phyloP scores from a whole-genome alignment of 2,329 filamentous ascomycete genomes.

The Corniculantispora saksenae region DNA sequence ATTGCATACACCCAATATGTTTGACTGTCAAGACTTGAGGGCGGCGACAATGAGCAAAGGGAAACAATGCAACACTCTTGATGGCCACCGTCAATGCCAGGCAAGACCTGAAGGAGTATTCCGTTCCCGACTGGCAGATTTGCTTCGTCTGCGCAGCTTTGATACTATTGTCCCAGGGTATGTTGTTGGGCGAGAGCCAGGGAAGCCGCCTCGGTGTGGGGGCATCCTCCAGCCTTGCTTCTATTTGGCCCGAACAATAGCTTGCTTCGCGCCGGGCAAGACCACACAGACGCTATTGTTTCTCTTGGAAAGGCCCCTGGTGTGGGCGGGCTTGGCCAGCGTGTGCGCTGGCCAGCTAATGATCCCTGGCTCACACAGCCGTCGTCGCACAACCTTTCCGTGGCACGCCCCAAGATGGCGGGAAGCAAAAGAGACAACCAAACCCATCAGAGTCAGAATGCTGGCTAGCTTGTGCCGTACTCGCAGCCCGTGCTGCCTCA shows the following conservation, averaged over 20 bases:
- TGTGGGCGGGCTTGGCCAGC: conserved; percentile 8
- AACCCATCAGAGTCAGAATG: background rate
- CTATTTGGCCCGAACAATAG: conserved; percentile 2
- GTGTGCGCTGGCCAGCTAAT: conserved; percentile 5
- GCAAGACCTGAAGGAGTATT: too few relatives aligned
- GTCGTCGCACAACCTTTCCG: conserved; percentile 11
- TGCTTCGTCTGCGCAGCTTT: too few relatives aligned
- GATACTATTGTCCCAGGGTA: too few relatives aligned
- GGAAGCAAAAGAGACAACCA: conserved; percentile 1
- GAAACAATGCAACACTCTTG: too few relatives aligned
- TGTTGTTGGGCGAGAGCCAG: conserved; percentile 5
- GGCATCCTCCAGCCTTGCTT: conserved; percentile 2
- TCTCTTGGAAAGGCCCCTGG: background rate
- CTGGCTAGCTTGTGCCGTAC: too few relatives aligned
- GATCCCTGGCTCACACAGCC: conserved; percentile 12
- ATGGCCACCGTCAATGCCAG: too few relatives aligned
- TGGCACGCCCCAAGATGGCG: conserved; percentile 1
- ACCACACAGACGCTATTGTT: conserved; percentile 3
- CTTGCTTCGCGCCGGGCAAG: background rate
- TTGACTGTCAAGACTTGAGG: background rate
- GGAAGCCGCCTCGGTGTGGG: background rate
- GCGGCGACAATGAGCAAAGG: too few relatives aligned
- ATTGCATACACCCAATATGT: background rate
- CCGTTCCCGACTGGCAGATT: too few relatives aligned
- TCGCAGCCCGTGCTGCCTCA: too few relatives aligned